Evolutionary conservation across 768 basidiomycete genomes (phyloP), one percentile per base, ranked within the genome.

Genomic region (Boletus edulis): DNA sequence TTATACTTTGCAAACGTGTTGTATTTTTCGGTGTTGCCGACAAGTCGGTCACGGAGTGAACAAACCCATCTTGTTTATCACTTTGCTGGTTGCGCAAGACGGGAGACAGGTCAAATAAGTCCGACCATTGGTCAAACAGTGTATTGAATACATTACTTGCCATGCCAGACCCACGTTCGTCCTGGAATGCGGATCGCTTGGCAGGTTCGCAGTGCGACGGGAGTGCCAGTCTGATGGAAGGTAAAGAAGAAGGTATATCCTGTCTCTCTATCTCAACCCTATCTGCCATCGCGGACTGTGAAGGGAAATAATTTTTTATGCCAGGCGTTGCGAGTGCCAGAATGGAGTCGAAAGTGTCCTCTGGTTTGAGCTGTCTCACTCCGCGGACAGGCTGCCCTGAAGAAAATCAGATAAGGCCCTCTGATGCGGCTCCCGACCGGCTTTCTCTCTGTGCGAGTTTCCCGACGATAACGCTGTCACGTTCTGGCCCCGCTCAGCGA

Each of bases 311-410:
- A 37, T 37, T 27, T 24, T 8, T 24, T 18, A 34, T 46, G 54
- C 4, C 27, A 24, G 31, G 37, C 39, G 20, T 40, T 11, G 37
- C 17, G 38, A 18, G 14, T 8, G 35, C 35, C 35, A 37, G 27
- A 29, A 29, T 27, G 18, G 29, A n/a, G 31, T 46, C 29, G 2
- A 29, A 45, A 41, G 34, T 14, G 40, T 12, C 47, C 9, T 34
- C 55, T 37, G 12, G 22, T 40, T 27, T 39, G 58, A 43, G 42
- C 17, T 58, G 46, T 29, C 34, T 18, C 48, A 32, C 22, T 38
- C 43, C 42, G 46, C 46, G 42, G 55, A 48, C 18, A 43, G n/a
- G 27, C 6, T 42, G 17, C 55, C 59, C 59, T 49, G 55, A 57
- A 35, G 35, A 42, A 46, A 24, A 6, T 14, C 20, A 24, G 52